Conservation (phyloP, 164 flowering plant genomes). For the Vitis amurensis region DNA sequence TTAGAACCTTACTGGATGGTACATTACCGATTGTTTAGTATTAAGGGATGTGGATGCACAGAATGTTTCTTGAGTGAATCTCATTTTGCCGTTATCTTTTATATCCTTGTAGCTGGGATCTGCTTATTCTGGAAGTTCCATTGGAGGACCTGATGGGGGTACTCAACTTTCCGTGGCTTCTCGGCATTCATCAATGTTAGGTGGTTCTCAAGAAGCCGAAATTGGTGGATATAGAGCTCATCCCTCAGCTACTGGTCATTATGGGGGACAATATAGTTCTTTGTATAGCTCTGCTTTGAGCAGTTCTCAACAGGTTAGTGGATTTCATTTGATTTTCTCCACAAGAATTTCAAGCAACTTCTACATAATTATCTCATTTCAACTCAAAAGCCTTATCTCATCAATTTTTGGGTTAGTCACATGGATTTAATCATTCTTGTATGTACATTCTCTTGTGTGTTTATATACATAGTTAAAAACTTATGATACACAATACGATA, state of each 20-base stretch:
- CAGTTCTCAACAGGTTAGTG: conserved; percentile 59
- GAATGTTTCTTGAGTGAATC: neutral
- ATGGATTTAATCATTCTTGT: no score
- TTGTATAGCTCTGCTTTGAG: conserved; percentile 64
- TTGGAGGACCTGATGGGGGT: conserved; percentile 49
- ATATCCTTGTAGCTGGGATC: conserved; percentile 46
- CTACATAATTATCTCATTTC: neutral
- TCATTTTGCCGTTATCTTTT: conserved; percentile 2
- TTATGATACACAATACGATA: no score
- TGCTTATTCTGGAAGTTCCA: conserved; percentile 49
- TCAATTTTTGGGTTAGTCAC: neutral
- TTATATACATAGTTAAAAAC: no score
- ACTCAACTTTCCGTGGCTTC: conserved; percentile 49
- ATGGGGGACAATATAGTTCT: conserved; percentile 78
- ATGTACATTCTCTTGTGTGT: no score
- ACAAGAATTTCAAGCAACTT: no score
- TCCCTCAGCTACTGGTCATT: conserved; percentile 52
- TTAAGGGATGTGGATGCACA: neutral
- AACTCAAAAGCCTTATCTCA: neutral
- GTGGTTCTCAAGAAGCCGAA: conserved; percentile 65
- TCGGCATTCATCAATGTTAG: conserved; percentile 55
- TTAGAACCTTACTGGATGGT: neutral
- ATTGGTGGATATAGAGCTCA: conserved; percentile 62
- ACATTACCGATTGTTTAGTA: neutral
- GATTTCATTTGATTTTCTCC: neutral